A percentile compares a stretch with the other conserved stretches of the same genome.
Conservation (phyloP, 73 alveolate genomes). For the Paramecium caudatum region DNA sequence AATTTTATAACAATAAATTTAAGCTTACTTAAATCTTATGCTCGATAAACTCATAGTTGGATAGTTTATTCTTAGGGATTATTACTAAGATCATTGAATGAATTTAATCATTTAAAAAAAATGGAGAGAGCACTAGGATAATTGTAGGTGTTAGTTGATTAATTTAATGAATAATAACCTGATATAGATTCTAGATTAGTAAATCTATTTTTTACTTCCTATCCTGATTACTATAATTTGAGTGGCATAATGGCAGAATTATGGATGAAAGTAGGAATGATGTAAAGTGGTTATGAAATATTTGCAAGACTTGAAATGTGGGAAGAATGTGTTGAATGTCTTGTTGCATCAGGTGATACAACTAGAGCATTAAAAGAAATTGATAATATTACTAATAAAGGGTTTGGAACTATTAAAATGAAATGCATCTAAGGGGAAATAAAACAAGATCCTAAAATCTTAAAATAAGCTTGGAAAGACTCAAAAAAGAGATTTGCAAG, state of each 20-base stretch:
- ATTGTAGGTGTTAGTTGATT: slow-evolving; percentile 92
- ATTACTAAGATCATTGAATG: slow-evolving; percentile 92
- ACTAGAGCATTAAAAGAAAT: slow-evolving; percentile 85
- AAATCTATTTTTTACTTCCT: slow-evolving; percentile 83
- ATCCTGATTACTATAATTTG: slow-evolving; percentile 90
- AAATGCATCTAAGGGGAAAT: slow-evolving; percentile 96
- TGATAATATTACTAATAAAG: slow-evolving; percentile 72
- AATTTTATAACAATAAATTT: slow-evolving; percentile 13
- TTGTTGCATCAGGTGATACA: slow-evolving; percentile 88
- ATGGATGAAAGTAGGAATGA: slow-evolving; percentile 93
- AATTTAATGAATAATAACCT: slow-evolving; percentile 92
- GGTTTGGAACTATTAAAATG: slow-evolving; percentile 84
- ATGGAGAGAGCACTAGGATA: slow-evolving; percentile 94
- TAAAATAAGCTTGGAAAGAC: slow-evolving; percentile 96
- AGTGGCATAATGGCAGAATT: slow-evolving; percentile 91
- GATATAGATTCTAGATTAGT: slow-evolving; percentile 82
- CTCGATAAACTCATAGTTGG: slow-evolving; percentile 93
- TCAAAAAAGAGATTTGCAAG: slow-evolving; percentile 91
- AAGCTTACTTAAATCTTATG: slow-evolving; percentile 86
- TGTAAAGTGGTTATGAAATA: slow-evolving; percentile 93
- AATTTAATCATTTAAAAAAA: slow-evolving; percentile 89
- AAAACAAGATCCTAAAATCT: slow-evolving; percentile 86
- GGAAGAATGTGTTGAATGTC: slow-evolving; percentile 95
- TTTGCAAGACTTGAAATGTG: slow-evolving; percentile 91
- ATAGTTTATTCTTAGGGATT: slow-evolving; percentile 90